Percentiles rank a stretch among this genome's conserved stretches.
These are phyloP conservation scores for Colletotrichum salicis DNA, from an alignment of 2,329 filamentous ascomycete genomes.

Conservation along the genomic window DNA sequence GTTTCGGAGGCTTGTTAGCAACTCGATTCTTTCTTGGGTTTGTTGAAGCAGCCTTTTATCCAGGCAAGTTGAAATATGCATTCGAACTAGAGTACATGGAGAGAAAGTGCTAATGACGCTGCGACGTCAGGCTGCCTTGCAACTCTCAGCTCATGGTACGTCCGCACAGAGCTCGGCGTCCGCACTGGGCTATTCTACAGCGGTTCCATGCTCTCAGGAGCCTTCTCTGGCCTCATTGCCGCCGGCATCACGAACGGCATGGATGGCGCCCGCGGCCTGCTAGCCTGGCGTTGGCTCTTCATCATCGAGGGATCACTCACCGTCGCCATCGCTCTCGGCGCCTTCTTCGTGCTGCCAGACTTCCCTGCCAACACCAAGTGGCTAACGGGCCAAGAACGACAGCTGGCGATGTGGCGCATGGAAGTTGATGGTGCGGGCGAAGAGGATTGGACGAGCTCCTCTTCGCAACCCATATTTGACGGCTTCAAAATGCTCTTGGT, in stretches of 20 bases:
- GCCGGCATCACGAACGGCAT: slow-evolving; percentile 36
- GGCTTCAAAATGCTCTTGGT: slow-evolving; percentile 37
- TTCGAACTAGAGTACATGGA: background rate
- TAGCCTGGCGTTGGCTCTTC: slow-evolving; percentile 64
- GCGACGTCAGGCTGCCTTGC: slow-evolving; percentile 19
- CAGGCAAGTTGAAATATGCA: slow-evolving; percentile 42
- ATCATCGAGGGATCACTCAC: slow-evolving; percentile 47
- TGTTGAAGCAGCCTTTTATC: slow-evolving; percentile 34
- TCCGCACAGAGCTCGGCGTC: slow-evolving; percentile 27
- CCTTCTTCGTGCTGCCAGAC: slow-evolving; percentile 45
- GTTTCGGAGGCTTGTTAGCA: slow-evolving; percentile 23
- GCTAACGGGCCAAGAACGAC: slow-evolving; percentile 38
- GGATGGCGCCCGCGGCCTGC: slow-evolving; percentile 25
- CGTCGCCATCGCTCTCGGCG: slow-evolving; percentile 55
- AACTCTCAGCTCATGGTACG: slow-evolving; percentile 32
- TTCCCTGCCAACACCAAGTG: slow-evolving; percentile 51
- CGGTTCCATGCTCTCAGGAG: slow-evolving; percentile 38
- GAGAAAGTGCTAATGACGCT: background rate
- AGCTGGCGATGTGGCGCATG: slow-evolving; percentile 39
- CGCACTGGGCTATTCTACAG: slow-evolving; percentile 33
- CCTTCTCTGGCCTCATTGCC: slow-evolving; percentile 39
- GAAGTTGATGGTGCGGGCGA: slow-evolving; percentile 39
- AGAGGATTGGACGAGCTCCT: slow-evolving; percentile 37
- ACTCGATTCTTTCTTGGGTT: slow-evolving; percentile 32
- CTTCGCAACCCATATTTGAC: slow-evolving; percentile 33